Evolutionary conservation across 768 basidiomycete species (phyloP).

Genomic region (Lactarius trivialis): DNA sequence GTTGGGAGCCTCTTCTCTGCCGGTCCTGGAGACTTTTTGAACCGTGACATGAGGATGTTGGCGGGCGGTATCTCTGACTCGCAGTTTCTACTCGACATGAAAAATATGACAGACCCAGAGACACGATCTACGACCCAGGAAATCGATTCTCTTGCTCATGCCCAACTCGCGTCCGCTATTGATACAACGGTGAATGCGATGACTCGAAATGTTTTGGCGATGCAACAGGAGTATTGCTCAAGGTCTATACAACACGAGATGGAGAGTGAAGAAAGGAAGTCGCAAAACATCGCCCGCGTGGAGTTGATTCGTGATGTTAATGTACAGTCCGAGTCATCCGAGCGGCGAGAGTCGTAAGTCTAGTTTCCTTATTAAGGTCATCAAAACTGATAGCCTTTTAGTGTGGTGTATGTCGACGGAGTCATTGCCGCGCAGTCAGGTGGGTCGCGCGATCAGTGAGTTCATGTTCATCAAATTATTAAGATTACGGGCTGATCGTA

Average conservation of each 20-base stretch:
- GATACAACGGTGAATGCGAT: conserved; percentile 4
- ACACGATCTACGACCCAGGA: background rate
- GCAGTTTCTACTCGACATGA: conserved; percentile 12
- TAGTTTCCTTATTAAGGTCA: background rate
- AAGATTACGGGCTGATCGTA: background rate
- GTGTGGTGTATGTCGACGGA: conserved; percentile 1
- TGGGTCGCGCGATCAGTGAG: conserved; percentile 1
- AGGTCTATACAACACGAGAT: conserved; percentile 9
- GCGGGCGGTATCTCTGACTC: conserved; percentile 1
- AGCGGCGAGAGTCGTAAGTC: conserved; percentile 9
- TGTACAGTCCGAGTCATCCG: background rate
- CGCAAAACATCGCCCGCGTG: background rate
- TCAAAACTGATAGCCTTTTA: background rate
- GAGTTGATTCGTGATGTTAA: conserved; percentile 15
- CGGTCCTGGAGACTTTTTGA: background rate
- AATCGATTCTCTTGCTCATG: background rate
- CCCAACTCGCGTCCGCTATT: conserved; percentile 7
- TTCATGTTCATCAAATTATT: background rate
- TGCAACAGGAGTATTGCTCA: conserved; percentile 11
- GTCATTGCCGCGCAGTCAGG: background rate
- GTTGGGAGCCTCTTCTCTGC: background rate
- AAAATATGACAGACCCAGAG: background rate
- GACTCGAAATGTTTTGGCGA: background rate
- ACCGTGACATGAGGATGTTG: conserved; percentile 10
- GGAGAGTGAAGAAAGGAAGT: background rate